phyloP scores from a whole-genome alignment of 1,139 yeast genomes.

The Protomyces lactucae-debilis region DNA sequence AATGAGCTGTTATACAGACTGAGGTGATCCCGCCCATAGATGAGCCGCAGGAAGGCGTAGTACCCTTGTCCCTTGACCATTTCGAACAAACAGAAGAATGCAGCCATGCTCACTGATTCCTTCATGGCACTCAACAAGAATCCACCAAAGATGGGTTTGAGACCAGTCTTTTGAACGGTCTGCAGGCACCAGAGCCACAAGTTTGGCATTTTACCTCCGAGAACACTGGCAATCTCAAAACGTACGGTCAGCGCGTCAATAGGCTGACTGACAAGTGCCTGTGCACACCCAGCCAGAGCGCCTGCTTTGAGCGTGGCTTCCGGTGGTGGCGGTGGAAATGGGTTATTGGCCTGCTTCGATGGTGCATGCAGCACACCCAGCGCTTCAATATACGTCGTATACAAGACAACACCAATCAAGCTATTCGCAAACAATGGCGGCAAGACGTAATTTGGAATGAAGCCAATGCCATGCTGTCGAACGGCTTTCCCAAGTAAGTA shows the following conservation, averaged over 20 bases:
- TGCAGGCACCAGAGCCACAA: conserved; percentile 70
- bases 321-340: conserved; percentile 37
- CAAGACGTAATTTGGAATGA: conserved; percentile 73
- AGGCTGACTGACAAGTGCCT: conserved; percentile 91
- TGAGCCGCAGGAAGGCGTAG: conserved; percentile 27
- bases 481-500: conserved; percentile 70
- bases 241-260: conserved; percentile 85
- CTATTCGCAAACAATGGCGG: conserved; percentile 89
- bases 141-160: conserved; percentile 86
- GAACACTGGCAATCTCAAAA: conserved; percentile 66
- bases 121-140: conserved; percentile 68
- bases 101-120: conserved; percentile 81
- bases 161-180: conserved; percentile 68
- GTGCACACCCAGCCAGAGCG: conserved; percentile 75
- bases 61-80: conserved; percentile 49
- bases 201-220: conserved; percentile 53
- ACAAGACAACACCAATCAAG: conserved; percentile 70
- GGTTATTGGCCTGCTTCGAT: background rate
- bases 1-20: background rate
- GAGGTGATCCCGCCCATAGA: conserved; percentile 27
- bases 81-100: conserved; percentile 80
- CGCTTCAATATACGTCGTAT: conserved; percentile 66
- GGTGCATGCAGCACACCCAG: conserved; percentile 34
- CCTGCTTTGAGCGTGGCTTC: conserved; percentile 74
- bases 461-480: conserved; percentile 75